Conservation (phyloP, 139 green algal genomes). For the Auxenochlorella pyrenoidosa region DNA sequence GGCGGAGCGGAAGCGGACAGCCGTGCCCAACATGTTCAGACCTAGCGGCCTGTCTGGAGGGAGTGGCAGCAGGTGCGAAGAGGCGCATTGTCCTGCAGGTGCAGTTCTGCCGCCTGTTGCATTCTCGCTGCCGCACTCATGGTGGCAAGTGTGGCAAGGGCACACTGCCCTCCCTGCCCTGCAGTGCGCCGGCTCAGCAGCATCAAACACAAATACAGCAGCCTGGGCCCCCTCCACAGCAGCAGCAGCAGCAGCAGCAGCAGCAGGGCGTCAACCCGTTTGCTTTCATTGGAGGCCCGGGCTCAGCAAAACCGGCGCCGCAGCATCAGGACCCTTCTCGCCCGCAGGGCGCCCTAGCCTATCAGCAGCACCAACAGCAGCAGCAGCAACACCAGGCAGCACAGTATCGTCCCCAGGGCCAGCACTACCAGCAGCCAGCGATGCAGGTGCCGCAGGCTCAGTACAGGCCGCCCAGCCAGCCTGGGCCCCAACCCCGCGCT, state of each 20-base stretch:
- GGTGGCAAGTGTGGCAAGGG: not conserved
- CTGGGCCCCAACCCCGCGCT: too few species aligned
- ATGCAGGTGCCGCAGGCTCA: not conserved
- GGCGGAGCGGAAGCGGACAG: not conserved
- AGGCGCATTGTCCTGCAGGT: not conserved
- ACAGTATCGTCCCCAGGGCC: not conserved
- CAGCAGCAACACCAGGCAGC: not conserved
- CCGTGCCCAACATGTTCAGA: not conserved
- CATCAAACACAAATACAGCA: too few species aligned
- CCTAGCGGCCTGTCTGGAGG: not conserved
- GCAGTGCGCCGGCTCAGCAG: not conserved
- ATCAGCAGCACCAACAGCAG: not conserved
- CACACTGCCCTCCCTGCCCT: not conserved
- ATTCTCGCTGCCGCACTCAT: too few species aligned
- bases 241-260: not conserved
- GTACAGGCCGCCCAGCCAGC: not conserved
- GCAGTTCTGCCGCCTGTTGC: not conserved
- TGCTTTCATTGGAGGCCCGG: not conserved
- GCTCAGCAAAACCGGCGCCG: not conserved
- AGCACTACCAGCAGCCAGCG: slow-evolving; percentile 1
- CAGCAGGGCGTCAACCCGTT: not conserved
- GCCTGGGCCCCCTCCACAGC: too few species aligned
- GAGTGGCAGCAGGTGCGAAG: not conserved
- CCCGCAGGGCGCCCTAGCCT: not conserved
- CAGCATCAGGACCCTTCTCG: not conserved